Base-by-base conservation (phyloP, 2,329 filamentous ascomycete species). In the Ilyonectria mors-panacis region DNA sequence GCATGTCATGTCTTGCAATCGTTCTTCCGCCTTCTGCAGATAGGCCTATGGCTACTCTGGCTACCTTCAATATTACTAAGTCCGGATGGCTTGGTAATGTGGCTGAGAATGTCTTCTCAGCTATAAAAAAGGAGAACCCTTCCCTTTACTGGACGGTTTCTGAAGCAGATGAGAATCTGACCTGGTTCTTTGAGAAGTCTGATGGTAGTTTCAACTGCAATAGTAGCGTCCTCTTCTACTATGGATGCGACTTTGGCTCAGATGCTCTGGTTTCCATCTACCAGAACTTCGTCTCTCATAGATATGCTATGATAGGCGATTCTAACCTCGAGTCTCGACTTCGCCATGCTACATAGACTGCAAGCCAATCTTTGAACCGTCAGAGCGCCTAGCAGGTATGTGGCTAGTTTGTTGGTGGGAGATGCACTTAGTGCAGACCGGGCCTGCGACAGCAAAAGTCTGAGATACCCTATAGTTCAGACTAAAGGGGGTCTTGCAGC, bases 121-220 rank as follows among this genome's bases (percentile, higher is more conserved):
- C 93, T 69, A 93, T 98, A 80, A 97, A 95, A 87, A 97, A 97
- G 82, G 95, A 98, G 78, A 93, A 95, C 81, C 91, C 94, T 62
- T 94, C 92, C 83, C 87, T 98, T 94, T 70, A n/a, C n/a, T 99
- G 95, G 95, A 97, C 94, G n/a, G 95, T 98, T 67, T 95, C 93
- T 84, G 92, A 95, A 77, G 93, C 97, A 73, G 95, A 98, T 76
- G 95, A 98, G 87, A 98, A 98, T 80, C 86, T 98, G 75, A 95
- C 94, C 12, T 98, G 95, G 96, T 98, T 98, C 86, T 97, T 97
- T 74, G 95, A 97, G 82, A 97, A 97, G 87, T 93, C 95, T 10
- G 94, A 98, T 74, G 95, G 96, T 63, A 97, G 94, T 81, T 88
- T 98, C 75, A 94, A 92, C 69, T 90, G 91, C 63, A 91, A 94